Base-by-base conservation (phyloP, 208 protist species). In the Wallacemonas rigidus region DNA sequence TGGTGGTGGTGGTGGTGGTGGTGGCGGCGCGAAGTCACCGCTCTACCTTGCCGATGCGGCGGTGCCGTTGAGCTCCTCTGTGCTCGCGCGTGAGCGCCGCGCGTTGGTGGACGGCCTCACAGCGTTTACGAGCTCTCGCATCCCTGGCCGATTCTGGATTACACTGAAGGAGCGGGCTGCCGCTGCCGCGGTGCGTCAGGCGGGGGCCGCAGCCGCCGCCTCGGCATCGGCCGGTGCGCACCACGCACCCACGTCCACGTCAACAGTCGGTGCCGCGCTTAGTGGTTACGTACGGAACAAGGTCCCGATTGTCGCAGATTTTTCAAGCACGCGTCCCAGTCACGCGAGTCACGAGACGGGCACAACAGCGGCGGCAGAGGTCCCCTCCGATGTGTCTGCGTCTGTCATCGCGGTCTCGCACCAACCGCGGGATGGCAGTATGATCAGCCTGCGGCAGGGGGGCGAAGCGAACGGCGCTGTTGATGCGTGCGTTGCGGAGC, bases 101-200 rank as follows among this genome's bases (percentile, higher is more conserved):
- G 67, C 53, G 14, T 75, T 91, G 35, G 73, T 85, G 40, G 50
- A 79, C 14, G 83, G 87, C 9, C 79, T 94, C 50, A 83, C 82
- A 15, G 80, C 79, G 38, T 77, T 94, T 17, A 71, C 80, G 8
- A 86, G 80, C 57, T 88, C 88, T 2, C 81, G 77, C 64, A 90
- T 94, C 48, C 87, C 92, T 7, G 77, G 83, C 50, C 80, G 86
- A 60, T 87, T 85, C 64, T 96, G 91, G 89, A 74, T 94, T 43
- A 87, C 81, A 0, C 67, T 81, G 14, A 75, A 84, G 36, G 56
- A 71, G 54, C 75, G 73, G 7, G 62, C 39, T 62, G 43, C 48
- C 7, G 17, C 7, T 6, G 41, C 62, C 8, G 50, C 58, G 15
- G 40, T 36, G 15, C 58, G 64, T 17, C 47, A 50, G 4, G 55